phyloP scores from a whole-genome alignment of 495 filamentous ascomycete genomes.

The Monascus purpureus region DNA sequence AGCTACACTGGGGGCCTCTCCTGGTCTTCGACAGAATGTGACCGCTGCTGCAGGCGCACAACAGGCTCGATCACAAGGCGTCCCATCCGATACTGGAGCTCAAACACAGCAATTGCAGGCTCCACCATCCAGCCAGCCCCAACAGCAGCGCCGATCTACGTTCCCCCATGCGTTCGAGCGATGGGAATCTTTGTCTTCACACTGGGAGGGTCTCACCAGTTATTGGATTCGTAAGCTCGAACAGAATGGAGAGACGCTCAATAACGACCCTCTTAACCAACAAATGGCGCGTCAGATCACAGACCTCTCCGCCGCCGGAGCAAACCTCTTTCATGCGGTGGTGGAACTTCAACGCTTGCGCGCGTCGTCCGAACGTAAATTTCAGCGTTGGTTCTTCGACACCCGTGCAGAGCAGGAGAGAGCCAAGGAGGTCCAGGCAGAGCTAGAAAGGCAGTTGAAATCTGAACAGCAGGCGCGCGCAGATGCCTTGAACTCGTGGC shows the following conservation, averaged over 20 bases:
- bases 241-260: slow-evolving; percentile 72
- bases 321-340: slow-evolving; percentile 94
- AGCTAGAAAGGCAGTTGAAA: slow-evolving; percentile 57
- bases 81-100: slow-evolving; percentile 5
- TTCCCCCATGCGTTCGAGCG: slow-evolving; percentile 97
- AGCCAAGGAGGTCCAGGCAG: slow-evolving; percentile 67
- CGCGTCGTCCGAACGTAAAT: slow-evolving; percentile 90
- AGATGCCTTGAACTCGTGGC: slow-evolving; percentile 47
- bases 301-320: slow-evolving; percentile 87
- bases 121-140: slow-evolving; percentile 9
- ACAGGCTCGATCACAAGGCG: slow-evolving; percentile 7
- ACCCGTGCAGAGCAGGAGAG: slow-evolving; percentile 80
- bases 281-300: slow-evolving; percentile 90
- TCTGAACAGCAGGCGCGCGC: slow-evolving; percentile 55
- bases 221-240: slow-evolving; percentile 94
- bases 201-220: slow-evolving; percentile 94
- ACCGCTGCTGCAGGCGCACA: slow-evolving; percentile 3
- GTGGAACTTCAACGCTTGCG: slow-evolving; percentile 93
- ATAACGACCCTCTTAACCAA: slow-evolving; percentile 64
- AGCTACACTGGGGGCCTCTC: slow-evolving; percentile 1
- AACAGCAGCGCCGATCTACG: slow-evolving; percentile 24
- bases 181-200: slow-evolving; percentile 91
- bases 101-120: slow-evolving; percentile 18
- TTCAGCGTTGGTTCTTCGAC: slow-evolving; percentile 98
- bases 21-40: slow-evolving; percentile 4